phyloP scores from a whole-genome alignment of 768 basidiomycete genomes.

The Kwoniella sp. region DNA sequence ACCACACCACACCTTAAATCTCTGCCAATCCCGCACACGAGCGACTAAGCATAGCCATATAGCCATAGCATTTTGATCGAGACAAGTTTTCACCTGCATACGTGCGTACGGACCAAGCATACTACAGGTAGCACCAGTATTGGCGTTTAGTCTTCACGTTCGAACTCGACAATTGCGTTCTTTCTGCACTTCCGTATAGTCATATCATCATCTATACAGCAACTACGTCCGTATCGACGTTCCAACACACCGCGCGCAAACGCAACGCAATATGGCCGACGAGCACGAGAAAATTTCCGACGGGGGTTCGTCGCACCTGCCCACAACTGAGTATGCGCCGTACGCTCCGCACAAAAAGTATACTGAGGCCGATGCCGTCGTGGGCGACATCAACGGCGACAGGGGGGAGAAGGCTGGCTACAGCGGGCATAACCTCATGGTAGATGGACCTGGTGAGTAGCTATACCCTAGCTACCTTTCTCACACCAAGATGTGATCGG shows the following conservation, averaged over 20 bases:
- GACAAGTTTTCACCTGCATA: neutral
- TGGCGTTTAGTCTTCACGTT: slow-evolving; percentile 1
- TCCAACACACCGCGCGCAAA: neutral
- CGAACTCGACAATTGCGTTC: neutral
- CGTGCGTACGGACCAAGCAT: neutral
- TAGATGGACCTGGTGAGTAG: slow-evolving; percentile 33
- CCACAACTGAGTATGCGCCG: neutral
- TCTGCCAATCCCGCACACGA: neutral
- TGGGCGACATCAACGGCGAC: slow-evolving; percentile 10
- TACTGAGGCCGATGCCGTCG: slow-evolving; percentile 9
- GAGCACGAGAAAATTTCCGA: slow-evolving; percentile 2
- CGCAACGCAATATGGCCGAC: neutral
- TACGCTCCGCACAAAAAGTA: neutral
- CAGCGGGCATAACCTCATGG: slow-evolving; percentile 20
- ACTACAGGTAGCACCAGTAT: too few species aligned
- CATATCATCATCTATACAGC: neutral
- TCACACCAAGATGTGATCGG: neutral
- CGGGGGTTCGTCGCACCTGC: neutral
- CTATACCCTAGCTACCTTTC: neutral
- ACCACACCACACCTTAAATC: neutral
- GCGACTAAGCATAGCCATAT: neutral
- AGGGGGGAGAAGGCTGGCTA: slow-evolving; percentile 26
- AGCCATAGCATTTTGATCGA: neutral
- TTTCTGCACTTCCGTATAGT: neutral
- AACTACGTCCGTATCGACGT: neutral